These are phyloP conservation scores for Diaporthe longicolla DNA, from an alignment of 2,329 filamentous ascomycete species.

Conservation along the genomic window DNA sequence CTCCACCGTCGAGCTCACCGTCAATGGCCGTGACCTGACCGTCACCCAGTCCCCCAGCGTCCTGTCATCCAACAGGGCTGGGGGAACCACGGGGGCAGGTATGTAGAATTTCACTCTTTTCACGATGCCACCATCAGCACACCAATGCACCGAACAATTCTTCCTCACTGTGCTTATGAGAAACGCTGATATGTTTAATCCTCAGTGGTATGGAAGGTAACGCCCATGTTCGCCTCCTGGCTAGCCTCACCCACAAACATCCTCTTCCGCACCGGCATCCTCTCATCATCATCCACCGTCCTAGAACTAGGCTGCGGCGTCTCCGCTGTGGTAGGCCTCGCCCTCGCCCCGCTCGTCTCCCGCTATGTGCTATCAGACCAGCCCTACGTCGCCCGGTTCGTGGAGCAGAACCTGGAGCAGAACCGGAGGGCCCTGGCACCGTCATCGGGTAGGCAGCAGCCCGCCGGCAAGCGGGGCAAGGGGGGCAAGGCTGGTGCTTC, in stretches of 20 bases:
- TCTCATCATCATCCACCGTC: conserved; percentile 70
- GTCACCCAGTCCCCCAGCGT: conserved; percentile 89
- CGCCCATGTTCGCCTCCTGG: conserved; percentile 86
- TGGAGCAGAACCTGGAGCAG: conserved; percentile 81
- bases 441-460: background rate
- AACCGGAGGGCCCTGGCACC: conserved; percentile 58
- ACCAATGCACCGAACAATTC: fast-evolving
- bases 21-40: conserved; percentile 78
- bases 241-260: conserved; percentile 74
- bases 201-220: conserved; percentile 90
- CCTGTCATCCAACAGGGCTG: conserved; percentile 80
- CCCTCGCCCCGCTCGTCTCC: conserved; percentile 72
- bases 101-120: conserved; percentile 36
- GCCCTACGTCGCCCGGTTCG: conserved; percentile 81
- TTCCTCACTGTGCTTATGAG: background rate
- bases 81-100: conserved; percentile 69
- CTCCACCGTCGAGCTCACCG: conserved; percentile 73
- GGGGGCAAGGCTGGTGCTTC: background rate
- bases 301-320: conserved; percentile 93
- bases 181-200: background rate
- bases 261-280: conserved; percentile 67
- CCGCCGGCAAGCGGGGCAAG: conserved; percentile 15
- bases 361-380: conserved; percentile 90
- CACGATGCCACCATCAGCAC: too few relatives aligned
- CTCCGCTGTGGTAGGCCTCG: conserved; percentile 82